Evolutionary conservation across 202 grass and related monocot genomes (phyloP).

Genomic region (Brachypodium distachyon): DNA sequence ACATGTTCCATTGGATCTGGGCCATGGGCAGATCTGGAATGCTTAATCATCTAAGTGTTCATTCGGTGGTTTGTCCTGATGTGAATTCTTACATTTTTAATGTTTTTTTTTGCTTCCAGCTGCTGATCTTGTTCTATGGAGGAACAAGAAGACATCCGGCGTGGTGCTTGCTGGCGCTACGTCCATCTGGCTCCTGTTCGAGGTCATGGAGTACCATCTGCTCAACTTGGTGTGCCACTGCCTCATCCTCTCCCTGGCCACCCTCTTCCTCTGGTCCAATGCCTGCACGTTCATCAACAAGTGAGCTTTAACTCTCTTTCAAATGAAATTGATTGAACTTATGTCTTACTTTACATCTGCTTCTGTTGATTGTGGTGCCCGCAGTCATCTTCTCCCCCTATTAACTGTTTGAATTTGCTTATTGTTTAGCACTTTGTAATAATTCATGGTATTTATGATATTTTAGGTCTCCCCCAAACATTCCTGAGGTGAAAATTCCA

Average conservation of each 20-base stretch:
- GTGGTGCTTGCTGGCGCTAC: constrained; percentile 41
- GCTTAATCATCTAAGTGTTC: not conserved
- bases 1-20: not conserved
- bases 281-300: constrained; percentile 57
- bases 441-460: not conserved
- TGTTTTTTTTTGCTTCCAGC: constrained; percentile 25
- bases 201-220: constrained; percentile 57
- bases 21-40: constrained; percentile 12
- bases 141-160: constrained; percentile 66
- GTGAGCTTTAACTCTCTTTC: constrained; percentile 24
- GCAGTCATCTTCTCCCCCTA: not conserved
- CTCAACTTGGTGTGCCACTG: constrained; percentile 42
- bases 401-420: not conserved
- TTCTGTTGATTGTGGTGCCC: not conserved
- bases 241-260: constrained; percentile 43
- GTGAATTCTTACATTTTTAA: not conserved
- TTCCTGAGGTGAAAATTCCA: constrained; percentile 56
- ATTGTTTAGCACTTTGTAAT: not conserved
- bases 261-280: constrained; percentile 67
- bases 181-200: constrained; percentile 62
- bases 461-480: constrained; percentile 47
- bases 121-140: constrained; percentile 76
- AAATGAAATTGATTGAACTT: not conserved
- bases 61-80: not conserved
- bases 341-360: not conserved